These are phyloP conservation scores for Rhizophora apiculata DNA, from an alignment of 345 rosid species.

Conservation along the genomic window DNA sequence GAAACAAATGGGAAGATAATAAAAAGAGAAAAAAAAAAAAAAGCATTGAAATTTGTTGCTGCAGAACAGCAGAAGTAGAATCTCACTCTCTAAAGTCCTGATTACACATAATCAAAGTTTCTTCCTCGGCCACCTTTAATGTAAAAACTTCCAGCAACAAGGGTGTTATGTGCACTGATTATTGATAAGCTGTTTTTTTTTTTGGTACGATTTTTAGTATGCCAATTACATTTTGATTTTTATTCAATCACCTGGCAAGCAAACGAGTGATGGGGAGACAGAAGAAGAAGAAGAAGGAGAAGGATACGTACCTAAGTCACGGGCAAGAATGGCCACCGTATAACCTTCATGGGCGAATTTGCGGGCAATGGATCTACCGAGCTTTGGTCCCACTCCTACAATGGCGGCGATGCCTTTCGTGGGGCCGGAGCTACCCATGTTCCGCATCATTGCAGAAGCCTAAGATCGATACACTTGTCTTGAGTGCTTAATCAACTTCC, in stretches of 20 bases:
- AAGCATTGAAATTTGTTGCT: no score
- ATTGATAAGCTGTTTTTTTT: no score
- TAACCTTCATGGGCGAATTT: constrained; percentile 96
- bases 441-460: background rate
- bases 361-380: constrained; percentile 81
- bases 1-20: no score
- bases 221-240: background rate
- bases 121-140: no score
- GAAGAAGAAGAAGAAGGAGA: background rate
- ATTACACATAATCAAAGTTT: no score
- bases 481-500: background rate
- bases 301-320: constrained; percentile 64
- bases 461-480: background rate
- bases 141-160: no score
- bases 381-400: constrained; percentile 93
- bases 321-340: constrained; percentile 92
- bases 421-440: background rate
- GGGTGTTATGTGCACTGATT: no score
- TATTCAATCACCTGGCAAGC: background rate
- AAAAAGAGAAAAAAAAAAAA: no score
- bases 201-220: no score
- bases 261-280: background rate
- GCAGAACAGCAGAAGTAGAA: no score
- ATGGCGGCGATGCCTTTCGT: constrained; percentile 63
- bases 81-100: no score